Evolutionary conservation across 1,139 yeast species (phyloP).

Genomic region (Hemisphaericaspora lyxosophila): DNA sequence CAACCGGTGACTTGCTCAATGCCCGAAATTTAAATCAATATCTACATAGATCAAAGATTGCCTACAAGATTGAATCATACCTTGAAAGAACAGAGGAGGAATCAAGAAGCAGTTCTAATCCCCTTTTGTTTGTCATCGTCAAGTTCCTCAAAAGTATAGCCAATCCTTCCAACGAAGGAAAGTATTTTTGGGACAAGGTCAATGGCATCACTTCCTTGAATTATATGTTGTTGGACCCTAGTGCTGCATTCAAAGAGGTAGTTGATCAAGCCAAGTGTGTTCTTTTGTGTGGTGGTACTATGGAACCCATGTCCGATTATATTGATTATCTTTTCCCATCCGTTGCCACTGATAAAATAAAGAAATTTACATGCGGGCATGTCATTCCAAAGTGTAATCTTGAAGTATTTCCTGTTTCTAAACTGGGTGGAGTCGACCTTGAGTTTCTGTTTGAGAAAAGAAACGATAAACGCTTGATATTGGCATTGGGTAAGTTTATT

Average conservation of each 20-base stretch:
- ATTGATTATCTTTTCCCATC: conserved; percentile 66
- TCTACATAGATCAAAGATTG: conserved; percentile 68
- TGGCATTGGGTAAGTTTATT: conserved; percentile 53
- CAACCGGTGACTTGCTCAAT: conserved; percentile 72
- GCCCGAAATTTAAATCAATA: conserved; percentile 67
- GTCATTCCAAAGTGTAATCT: conserved; percentile 73
- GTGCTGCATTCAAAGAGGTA: conserved; percentile 64
- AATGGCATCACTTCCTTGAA: conserved; percentile 40
- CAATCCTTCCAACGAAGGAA: conserved; percentile 81
- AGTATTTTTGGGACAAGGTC: conserved; percentile 62
- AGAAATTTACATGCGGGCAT: conserved; percentile 76
- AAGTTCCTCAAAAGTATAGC: conserved; percentile 65
- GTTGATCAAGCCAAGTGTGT: conserved; percentile 70
- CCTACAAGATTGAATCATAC: conserved; percentile 80
- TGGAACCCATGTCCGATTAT: conserved; percentile 86
- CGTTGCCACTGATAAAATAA: conserved; percentile 37
- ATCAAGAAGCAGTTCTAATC: conserved; percentile 34
- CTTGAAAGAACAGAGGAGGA: conserved; percentile 37
- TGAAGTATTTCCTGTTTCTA: conserved; percentile 52
- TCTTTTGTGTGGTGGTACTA: conserved; percentile 90
- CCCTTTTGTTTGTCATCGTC: conserved; percentile 65
- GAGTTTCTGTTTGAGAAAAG: conserved; percentile 74
- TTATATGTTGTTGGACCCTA: conserved; percentile 81
- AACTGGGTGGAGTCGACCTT: conserved; percentile 29
- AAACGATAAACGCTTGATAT: conserved; percentile 44